These are phyloP conservation scores for Acanthamoeba healyi DNA, from an alignment of 208 protist genomes.

Conservation along the genomic window DNA sequence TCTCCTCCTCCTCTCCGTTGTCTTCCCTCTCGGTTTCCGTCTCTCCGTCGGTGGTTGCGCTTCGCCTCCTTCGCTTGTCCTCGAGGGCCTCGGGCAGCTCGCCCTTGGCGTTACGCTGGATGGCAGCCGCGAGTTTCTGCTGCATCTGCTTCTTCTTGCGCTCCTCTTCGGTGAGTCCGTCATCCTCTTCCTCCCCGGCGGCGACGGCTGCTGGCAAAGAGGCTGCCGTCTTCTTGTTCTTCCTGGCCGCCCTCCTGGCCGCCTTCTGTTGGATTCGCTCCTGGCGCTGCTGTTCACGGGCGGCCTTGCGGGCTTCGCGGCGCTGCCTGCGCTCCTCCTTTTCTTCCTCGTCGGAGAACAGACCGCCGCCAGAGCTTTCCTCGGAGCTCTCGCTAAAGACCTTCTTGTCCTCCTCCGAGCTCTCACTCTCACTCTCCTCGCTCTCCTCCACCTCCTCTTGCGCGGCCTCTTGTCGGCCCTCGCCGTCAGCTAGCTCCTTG, in stretches of 20 bases:
- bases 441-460: no score
- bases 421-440: slow-evolving; percentile 33
- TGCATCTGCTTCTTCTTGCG: slow-evolving; percentile 48
- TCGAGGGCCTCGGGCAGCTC: slow-evolving; percentile 2
- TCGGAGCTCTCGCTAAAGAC: background rate
- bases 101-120: slow-evolving; percentile 24
- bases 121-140: background rate
- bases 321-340: background rate
- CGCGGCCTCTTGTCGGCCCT: background rate
- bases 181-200: background rate
- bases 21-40: background rate
- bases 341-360: slow-evolving; percentile 15
- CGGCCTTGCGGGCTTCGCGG: background rate
- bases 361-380: background rate
- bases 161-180: slow-evolving; percentile 39
- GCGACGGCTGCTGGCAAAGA: background rate
- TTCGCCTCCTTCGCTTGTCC: slow-evolving; percentile 7
- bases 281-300: background rate
- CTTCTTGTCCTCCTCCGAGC: slow-evolving; percentile 25
- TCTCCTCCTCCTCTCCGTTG: background rate
- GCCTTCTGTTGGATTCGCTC: slow-evolving; percentile 29
- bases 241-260: background rate
- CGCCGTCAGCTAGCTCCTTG: background rate
- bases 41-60: background rate
- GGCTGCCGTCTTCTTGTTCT: background rate